These are phyloP conservation scores for Talaromyces ruber DNA, from an alignment of 495 filamentous ascomycete species.

Conservation along the genomic window DNA sequence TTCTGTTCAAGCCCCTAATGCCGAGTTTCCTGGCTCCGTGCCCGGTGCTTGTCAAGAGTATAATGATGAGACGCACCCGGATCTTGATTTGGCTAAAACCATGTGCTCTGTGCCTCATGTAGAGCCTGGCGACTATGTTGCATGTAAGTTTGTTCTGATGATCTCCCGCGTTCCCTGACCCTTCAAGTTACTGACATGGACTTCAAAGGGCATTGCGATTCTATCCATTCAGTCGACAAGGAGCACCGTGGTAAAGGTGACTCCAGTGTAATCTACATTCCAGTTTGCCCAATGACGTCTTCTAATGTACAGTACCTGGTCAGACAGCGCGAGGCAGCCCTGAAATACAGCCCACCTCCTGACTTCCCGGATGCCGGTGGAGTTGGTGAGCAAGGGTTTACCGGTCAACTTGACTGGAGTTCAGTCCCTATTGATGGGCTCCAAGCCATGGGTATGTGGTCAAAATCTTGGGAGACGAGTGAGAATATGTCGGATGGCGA, in stretches of 20 bases:
- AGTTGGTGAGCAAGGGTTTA: slow-evolving; percentile 23
- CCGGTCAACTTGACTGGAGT: slow-evolving; percentile 8
- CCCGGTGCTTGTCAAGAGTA: slow-evolving; percentile 74
- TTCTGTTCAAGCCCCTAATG: slow-evolving; percentile 31
- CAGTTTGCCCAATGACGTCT: slow-evolving; percentile 61
- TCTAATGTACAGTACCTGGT: slow-evolving; percentile 50
- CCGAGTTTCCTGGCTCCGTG: slow-evolving; percentile 62
- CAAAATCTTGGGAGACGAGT: slow-evolving; percentile 18
- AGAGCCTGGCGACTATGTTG: slow-evolving; percentile 66
- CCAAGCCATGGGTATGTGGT: slow-evolving; percentile 40
- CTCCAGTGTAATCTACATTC: slow-evolving; percentile 69
- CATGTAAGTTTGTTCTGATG: slow-evolving; percentile 42
- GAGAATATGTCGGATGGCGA: background rate
- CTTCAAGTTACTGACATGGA: too few species aligned
- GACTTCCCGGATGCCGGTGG: slow-evolving; percentile 51
- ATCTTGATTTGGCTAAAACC: slow-evolving; percentile 50
- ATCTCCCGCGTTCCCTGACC: too few species aligned
- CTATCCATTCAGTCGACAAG: slow-evolving; percentile 49
- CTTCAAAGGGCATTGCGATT: slow-evolving; percentile 1
- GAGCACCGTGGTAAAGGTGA: slow-evolving; percentile 54
- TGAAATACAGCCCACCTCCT: slow-evolving; percentile 22
- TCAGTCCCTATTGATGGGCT: slow-evolving; percentile 24
- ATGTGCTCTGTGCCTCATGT: slow-evolving; percentile 69
- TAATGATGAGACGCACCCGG: slow-evolving; percentile 54
- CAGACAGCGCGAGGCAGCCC: slow-evolving; percentile 42